Evolutionary conservation across 2,329 filamentous ascomycete species (phyloP).

Genomic region (Xylogone sp.): DNA sequence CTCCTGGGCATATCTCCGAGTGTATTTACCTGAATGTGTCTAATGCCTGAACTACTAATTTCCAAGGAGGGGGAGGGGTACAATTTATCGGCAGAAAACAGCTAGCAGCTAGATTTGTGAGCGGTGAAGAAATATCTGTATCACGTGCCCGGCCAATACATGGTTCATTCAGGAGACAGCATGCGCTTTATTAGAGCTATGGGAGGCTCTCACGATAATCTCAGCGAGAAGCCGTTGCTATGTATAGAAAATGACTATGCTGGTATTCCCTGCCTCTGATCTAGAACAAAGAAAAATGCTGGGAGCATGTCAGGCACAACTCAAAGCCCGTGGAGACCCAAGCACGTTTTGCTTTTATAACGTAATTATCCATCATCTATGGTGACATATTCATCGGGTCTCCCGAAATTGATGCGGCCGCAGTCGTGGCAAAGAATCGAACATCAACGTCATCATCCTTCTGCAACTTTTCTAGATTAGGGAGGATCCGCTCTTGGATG

Average conservation of each 20-base stretch:
- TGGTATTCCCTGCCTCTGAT: constrained; percentile 29
- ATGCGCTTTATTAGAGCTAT: not conserved
- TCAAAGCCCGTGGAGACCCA: constrained; percentile 16
- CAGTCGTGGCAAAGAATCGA: constrained; percentile 93
- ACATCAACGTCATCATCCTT: constrained; percentile 98
- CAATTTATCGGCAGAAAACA: constrained; percentile 2
- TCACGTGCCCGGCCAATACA: not conserved
- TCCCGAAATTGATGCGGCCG: constrained; percentile 52
- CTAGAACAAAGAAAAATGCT: constrained; percentile 25
- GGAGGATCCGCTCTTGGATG: constrained; percentile 81
- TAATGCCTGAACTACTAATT: not conserved
- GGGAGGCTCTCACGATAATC: not conserved
- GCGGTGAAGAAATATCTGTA: not conserved
- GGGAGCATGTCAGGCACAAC: constrained; percentile 19
- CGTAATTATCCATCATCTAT: constrained; percentile 24
- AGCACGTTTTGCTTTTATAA: constrained; percentile 18
- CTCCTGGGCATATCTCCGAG: no score
- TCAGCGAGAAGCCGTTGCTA: not conserved
- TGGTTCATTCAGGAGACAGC: not conserved
- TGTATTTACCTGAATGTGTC: not conserved
- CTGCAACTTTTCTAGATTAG: constrained; percentile 91
- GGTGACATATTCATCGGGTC: constrained; percentile 52
- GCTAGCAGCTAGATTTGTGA: not conserved
- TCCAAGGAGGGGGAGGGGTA: not conserved
- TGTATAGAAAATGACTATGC: constrained; percentile 11